phyloP scores from a whole-genome alignment of 164 flowering plant species.

The Malania oleifera region DNA sequence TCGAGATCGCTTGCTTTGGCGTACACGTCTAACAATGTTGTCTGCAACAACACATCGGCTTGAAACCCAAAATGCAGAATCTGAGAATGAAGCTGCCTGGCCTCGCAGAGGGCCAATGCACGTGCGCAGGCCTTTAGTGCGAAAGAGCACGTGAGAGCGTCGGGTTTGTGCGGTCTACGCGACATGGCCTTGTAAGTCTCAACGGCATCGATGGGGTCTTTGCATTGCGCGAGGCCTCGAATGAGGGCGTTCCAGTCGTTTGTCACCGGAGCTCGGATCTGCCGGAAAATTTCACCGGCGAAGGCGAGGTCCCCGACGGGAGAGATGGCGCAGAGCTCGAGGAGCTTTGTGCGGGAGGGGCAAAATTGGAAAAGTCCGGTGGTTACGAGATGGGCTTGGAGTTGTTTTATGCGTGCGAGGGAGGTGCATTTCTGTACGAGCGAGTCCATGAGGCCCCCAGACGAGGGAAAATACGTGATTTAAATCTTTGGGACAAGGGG shows the following conservation, averaged over 20 bases:
- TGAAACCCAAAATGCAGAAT: conserved; percentile 38
- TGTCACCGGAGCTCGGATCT: conserved; percentile 43
- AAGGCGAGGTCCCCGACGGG: conserved; percentile 43
- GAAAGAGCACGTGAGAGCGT: conserved; percentile 84
- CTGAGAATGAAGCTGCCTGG: conserved; percentile 56
- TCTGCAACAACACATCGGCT: conserved; percentile 48
- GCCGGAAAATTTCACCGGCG: conserved; percentile 47
- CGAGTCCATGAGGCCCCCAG: conserved; percentile 27
- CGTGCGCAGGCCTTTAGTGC: conserved; percentile 78
- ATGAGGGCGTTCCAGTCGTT: conserved; percentile 82
- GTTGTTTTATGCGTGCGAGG: conserved; percentile 49
- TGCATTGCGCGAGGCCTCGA: conserved; percentile 61
- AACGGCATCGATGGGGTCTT: conserved; percentile 47
- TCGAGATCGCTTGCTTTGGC: conserved; percentile 55
- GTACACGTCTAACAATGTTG: conserved; percentile 69
- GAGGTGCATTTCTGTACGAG: conserved; percentile 43
- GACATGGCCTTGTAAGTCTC: conserved; percentile 34
- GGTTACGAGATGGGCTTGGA: conserved; percentile 59
- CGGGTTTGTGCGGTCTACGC: conserved; percentile 32
- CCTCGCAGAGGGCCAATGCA: conserved; percentile 44
- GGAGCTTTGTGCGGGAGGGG: conserved; percentile 50
- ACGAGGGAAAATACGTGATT: too few relatives aligned
- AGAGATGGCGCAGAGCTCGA: conserved; percentile 62
- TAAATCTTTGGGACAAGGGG: too few relatives aligned
- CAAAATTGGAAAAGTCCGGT: conserved; percentile 43